These are phyloP conservation scores for Aethionema arabicum DNA, from an alignment of 345 rosid genomes.

Conservation along the genomic window DNA sequence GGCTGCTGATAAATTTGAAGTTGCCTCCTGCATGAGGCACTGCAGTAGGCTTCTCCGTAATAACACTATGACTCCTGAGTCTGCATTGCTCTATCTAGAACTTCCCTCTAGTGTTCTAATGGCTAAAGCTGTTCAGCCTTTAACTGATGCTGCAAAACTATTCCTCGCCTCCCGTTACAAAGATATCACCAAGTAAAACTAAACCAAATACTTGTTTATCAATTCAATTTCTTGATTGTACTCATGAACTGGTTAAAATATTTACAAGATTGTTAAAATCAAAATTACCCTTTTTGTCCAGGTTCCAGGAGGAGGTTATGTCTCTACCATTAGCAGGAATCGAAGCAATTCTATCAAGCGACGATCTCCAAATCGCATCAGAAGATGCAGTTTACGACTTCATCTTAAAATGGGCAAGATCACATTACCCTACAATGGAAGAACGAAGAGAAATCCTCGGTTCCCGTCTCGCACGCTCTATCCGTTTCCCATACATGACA, in stretches of 20 bases:
- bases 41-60: constrained; percentile 78
- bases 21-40: constrained; percentile 97
- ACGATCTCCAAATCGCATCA: constrained; percentile 92
- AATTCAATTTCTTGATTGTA: constrained; percentile 5
- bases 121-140: constrained; percentile 93
- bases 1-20: constrained; percentile 99
- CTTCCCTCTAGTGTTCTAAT: constrained; percentile 90
- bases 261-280: not conserved
- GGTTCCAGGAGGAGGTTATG: constrained; percentile 87
- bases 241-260: not conserved
- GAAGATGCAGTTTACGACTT: constrained; percentile 96
- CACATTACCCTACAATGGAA: constrained; percentile 59
- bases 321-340: constrained; percentile 79
- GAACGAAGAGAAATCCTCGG: constrained; percentile 80
- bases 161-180: constrained; percentile 79
- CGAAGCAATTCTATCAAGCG: constrained; percentile 86
- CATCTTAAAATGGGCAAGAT: constrained; percentile 80
- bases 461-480: constrained; percentile 68
- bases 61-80: constrained; percentile 83
- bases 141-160: constrained; percentile 90
- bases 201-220: not conserved
- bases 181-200: constrained; percentile 74
- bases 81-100: constrained; percentile 90
- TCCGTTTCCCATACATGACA: constrained; percentile 94
- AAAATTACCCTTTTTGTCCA: constrained; percentile 27